A percentile compares a stretch with the other conserved stretches of the same genome.
phyloP scores from a whole-genome alignment of 2,329 filamentous ascomycete species.

The Periglandula ipomoeae region DNA sequence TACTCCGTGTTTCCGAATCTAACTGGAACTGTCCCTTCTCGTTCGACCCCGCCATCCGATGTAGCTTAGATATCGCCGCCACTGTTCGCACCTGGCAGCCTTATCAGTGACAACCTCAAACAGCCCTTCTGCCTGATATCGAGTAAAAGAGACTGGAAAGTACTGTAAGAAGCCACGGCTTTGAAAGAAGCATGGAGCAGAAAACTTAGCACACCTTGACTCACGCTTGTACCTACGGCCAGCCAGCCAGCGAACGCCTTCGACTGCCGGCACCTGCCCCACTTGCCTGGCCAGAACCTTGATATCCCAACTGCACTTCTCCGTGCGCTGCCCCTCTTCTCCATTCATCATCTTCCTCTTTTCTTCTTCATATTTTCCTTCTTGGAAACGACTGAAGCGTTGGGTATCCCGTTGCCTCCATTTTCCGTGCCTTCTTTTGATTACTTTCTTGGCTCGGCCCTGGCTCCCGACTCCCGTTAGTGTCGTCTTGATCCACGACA shows the following conservation, averaged over 20 bases:
- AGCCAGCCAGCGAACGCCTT: not conserved
- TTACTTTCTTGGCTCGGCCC: too few species aligned
- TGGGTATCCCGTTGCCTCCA: not conserved
- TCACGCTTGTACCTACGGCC: too few species aligned
- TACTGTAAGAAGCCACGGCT: not conserved
- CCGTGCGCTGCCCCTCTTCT: conserved; percentile 3
- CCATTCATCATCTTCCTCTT: not conserved
- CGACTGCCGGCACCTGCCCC: not conserved
- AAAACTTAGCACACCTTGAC: too few species aligned
- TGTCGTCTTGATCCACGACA: not conserved
- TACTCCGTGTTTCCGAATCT: not conserved
- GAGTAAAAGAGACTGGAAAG: not conserved
- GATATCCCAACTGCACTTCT: not conserved
- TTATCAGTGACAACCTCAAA: conserved; percentile 1
- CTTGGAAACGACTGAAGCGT: not conserved
- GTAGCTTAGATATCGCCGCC: conserved; percentile 1
- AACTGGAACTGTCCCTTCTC: not conserved
- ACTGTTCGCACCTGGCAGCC: not conserved
- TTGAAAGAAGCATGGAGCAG: too few species aligned
- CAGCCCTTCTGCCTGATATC: conserved; percentile 2
- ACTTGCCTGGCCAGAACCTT: conserved; percentile 2
- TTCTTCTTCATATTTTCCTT: not conserved
- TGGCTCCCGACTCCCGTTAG: too few species aligned
- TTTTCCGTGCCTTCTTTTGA: not conserved
- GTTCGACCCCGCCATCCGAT: conserved; percentile 3